Base-by-base conservation (phyloP, 768 basidiomycete genomes). In the Boletus insuetus region DNA sequence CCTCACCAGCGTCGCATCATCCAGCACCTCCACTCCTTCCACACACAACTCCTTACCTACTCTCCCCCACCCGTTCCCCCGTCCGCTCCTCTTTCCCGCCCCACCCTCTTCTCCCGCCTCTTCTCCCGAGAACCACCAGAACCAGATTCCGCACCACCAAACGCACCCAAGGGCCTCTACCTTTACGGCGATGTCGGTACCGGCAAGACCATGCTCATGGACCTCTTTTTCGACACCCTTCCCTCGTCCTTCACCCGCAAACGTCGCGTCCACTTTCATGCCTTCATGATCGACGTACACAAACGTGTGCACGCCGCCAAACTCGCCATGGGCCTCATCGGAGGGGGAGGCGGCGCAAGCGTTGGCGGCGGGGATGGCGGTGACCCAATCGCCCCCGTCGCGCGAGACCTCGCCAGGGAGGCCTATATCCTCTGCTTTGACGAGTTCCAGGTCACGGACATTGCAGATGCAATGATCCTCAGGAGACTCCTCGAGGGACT, bases 141-240 rank as follows among this genome's bases (percentile, higher is more conserved):
- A 11, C 59, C 63, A 9, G 56, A 62, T 3, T 45, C 67, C 3
- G 77, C 81, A 9, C 82, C 82, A 1, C 74, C 77, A 29, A 70
- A 78, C 46, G 81, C 82, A 1, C 94, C 93, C 4, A 89, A 89
- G 64, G 93, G 96, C 11, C 79, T 98, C 31, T 98, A 99, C 74
- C 86, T 99, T 19, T 94, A 91, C 68, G 97, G 96, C 32, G 91
- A 94, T 62, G 97, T 99, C 56, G 96, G 96, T 3, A 97, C 96
- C 10, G 96, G 97, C 14, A 98, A 98, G 77, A 90, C 89, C 0
- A 98, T 98, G 95, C 85, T 99, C 58, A 99, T 99, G 97, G 97
- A 99, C 71, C 79, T 99, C 22, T 97, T 97, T 73, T 94, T 89
- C 75, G 82, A 86, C 59, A 85, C 94, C 2, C 83, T 97, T 2